Percentiles rank a stretch among this genome's conserved stretches.
Conservation (phyloP, 2,329 filamentous ascomycete species). For the Aspergillus niger region DNA sequence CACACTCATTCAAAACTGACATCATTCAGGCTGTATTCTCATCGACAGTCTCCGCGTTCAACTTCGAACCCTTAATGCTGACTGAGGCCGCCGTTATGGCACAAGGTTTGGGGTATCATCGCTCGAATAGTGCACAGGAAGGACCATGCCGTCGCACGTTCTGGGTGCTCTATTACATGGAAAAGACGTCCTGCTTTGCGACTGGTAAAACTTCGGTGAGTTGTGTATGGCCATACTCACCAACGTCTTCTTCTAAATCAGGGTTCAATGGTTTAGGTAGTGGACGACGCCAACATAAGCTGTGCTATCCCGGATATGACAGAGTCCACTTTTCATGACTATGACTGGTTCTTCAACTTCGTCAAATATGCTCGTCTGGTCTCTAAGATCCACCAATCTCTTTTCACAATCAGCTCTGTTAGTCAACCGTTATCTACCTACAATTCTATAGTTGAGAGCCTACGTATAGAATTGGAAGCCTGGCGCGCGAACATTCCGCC, state of each 20-base stretch:
- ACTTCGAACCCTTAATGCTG: constrained; percentile 36
- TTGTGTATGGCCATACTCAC: neutral
- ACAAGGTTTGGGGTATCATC: constrained; percentile 34
- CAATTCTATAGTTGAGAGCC: constrained; percentile 20
- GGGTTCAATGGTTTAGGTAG: constrained; percentile 22
- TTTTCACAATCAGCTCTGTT: constrained; percentile 37
- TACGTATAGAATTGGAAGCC: constrained; percentile 31
- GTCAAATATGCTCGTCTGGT: constrained; percentile 35
- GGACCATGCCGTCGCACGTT: constrained; percentile 33
- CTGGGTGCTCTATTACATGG: constrained; percentile 45
- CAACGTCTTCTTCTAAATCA: no score
- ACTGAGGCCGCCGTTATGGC: constrained; percentile 41
- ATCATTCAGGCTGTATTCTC: constrained; percentile 39
- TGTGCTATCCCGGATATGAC: constrained; percentile 37
- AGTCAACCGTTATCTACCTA: constrained; percentile 19
- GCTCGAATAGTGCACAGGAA: constrained; percentile 19
- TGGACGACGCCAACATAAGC: constrained; percentile 42
- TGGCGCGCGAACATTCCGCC: constrained; percentile 37
- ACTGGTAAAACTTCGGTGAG: constrained; percentile 36
- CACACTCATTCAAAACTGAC: neutral
- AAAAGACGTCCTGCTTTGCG: constrained; percentile 40
- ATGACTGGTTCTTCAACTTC: constrained; percentile 40
- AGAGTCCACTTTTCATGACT: constrained; percentile 35
- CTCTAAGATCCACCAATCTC: constrained; percentile 35
- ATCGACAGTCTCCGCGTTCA: constrained; percentile 38